These are phyloP conservation scores for Hypoxylon sp. DNA, from an alignment of 2,329 filamentous ascomycete genomes.

Conservation along the genomic window DNA sequence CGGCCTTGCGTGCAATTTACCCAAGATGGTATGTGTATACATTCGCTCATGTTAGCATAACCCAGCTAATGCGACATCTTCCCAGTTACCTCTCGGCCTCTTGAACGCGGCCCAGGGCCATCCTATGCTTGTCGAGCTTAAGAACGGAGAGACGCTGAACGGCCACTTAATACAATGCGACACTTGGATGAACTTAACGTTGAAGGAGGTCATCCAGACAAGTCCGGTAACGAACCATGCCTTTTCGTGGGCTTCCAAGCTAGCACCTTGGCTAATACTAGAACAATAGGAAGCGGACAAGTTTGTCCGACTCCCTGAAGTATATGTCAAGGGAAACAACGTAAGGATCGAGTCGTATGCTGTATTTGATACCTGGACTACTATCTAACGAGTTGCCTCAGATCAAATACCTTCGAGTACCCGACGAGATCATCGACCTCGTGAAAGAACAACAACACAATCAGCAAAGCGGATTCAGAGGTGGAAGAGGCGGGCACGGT, in stretches of 20 bases:
- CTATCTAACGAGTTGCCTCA: slow-evolving; percentile 55
- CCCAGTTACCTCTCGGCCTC: slow-evolving; percentile 79
- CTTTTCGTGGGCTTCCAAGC: background rate
- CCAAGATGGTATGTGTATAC: slow-evolving; percentile 31
- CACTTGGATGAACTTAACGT: slow-evolving; percentile 99
- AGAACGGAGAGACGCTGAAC: slow-evolving; percentile 85
- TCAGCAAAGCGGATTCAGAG: slow-evolving; percentile 71
- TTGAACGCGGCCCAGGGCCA: slow-evolving; percentile 96
- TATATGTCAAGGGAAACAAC: slow-evolving; percentile 97
- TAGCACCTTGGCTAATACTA: slow-evolving; percentile 38
- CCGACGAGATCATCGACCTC: slow-evolving; percentile 94
- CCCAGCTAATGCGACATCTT: slow-evolving; percentile 33
- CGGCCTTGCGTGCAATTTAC: background rate
- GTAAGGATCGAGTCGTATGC: slow-evolving; percentile 64
- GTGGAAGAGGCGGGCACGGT: slow-evolving; percentile 70
- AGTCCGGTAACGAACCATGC: slow-evolving; percentile 70
- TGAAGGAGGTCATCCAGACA: slow-evolving; percentile 97
- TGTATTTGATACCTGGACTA: slow-evolving; percentile 15
- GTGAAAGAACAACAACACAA: slow-evolving; percentile 92
- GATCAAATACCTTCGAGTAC: slow-evolving; percentile 98
- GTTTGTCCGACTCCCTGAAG: slow-evolving; percentile 91
- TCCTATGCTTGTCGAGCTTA: slow-evolving; percentile 74
- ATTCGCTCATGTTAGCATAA: background rate
- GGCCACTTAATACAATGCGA: slow-evolving; percentile 96
- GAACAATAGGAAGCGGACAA: slow-evolving; percentile 83